Evolutionary conservation across 148 eudicot species (phyloP).

Genomic region (Cornus florida): DNA sequence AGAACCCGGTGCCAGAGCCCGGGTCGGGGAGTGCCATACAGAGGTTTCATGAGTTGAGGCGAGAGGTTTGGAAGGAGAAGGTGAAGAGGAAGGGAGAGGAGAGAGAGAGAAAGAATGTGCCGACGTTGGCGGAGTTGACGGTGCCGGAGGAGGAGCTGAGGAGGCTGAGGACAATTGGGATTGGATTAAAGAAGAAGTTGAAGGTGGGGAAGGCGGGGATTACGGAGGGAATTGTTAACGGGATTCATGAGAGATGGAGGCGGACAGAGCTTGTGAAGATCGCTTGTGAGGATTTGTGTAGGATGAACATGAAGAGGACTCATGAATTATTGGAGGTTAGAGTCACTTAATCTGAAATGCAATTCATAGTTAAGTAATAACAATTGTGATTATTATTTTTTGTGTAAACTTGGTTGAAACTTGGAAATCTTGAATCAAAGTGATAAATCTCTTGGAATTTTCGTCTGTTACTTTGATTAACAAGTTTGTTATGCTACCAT

Average conservation of each 20-base stretch:
- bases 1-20: constrained; percentile 70
- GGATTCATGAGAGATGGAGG: constrained; percentile 97
- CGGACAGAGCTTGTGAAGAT: constrained; percentile 71
- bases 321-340: constrained; percentile 90
- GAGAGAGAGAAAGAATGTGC: constrained; percentile 34
- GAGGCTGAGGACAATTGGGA: constrained; percentile 66
- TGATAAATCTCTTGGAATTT: background rate
- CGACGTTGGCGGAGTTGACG: constrained; percentile 72
- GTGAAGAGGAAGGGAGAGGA: constrained; percentile 23
- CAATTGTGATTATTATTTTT: too few relatives aligned
- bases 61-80: constrained; percentile 46
- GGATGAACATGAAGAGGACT: constrained; percentile 89
- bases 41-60: constrained; percentile 46
- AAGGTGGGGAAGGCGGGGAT: constrained; percentile 92
- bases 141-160: constrained; percentile 54
- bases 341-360: background rate
- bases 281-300: constrained; percentile 72
- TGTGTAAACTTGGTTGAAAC: background rate
- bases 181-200: constrained; percentile 62
- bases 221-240: constrained; percentile 90
- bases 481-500: background rate
- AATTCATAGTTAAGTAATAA: too few relatives aligned
- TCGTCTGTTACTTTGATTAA: background rate
- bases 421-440: background rate
- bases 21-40: constrained; percentile 56